Base-by-base conservation (phyloP, 768 basidiomycete genomes). In the Rhodosporidiobolus odoratus region DNA sequence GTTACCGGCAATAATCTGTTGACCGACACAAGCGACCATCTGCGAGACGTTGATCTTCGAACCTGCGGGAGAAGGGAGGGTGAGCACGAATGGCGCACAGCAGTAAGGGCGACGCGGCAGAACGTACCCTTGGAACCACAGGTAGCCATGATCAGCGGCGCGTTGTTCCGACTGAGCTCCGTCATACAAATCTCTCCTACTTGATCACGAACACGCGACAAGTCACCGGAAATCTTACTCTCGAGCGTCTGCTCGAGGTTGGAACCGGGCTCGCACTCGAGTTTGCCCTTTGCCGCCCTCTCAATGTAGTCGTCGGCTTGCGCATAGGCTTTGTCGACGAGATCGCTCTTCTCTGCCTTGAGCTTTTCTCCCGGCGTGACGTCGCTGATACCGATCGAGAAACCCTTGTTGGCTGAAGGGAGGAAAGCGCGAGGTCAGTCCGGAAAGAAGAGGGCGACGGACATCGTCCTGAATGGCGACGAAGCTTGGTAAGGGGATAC, bases 11-110 rank as follows among this genome's bases (percentile, higher is more conserved):
- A 99, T 98, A 80, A 98, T 97, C 79, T 99, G 96, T 78, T 99
- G 96, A 9, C 96, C 96, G 75, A 99, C 96, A 86, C 95, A 97
- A 78, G 95, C 96, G 62, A 98, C 95, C 96, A 99, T 99, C 82
- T 99, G 96, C 32, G 92, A 95, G 65, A 99, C 96, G 80, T 99
- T 99, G 81, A 99, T 95, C 72, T 92, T 91, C 77, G 96, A 98
- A 79, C 96, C 95, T 89, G 71, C 0, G 41, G 5, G 23, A n/a
- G n/a, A 50, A n/a, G 82, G 15, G 82, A 16, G 70, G 41, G 41
- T 23, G 63, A 27, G 40, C 12, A 66, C 48, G 35, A 66, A 30
- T 62, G 41, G n/a, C n/a, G n/a, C n/a, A n/a, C n/a, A 40, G 62
- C 34, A 21, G 15, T 37, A 12, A 45, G 16, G 35, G 65, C 53